phyloP scores from a whole-genome alignment of 2,329 filamentous ascomycete species.

The Fusarium euwallaceae region DNA sequence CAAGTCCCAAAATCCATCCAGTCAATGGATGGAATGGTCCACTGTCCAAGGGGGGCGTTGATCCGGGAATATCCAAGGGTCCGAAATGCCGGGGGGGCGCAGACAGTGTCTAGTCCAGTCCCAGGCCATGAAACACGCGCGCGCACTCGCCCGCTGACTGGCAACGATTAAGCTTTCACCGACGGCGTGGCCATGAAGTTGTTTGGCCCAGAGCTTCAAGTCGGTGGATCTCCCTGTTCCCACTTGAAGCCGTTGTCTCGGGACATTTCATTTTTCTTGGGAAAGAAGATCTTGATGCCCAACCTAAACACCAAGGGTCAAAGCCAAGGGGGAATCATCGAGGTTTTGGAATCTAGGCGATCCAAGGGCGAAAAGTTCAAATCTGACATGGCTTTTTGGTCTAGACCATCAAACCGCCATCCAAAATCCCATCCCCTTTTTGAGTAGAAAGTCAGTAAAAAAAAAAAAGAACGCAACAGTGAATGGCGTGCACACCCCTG shows the following conservation, averaged over 20 bases:
- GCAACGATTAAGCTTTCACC: constrained; percentile 33
- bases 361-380: not conserved
- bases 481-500: constrained; percentile 6
- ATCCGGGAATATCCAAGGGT: constrained; percentile 6
- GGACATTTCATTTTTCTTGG: constrained; percentile 10
- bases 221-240: constrained; percentile 6
- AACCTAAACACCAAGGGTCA: not conserved
- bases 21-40: not conserved
- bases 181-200: constrained; percentile 17
- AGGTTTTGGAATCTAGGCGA: constrained; percentile 5
- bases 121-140: constrained; percentile 9
- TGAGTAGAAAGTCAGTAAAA: no score
- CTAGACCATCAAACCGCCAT: not conserved
- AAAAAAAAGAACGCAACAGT: not conserved
- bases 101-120: not conserved
- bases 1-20: not conserved
- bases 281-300: constrained; percentile 35
- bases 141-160: not conserved
- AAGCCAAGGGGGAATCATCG: not conserved
- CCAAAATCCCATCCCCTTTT: not conserved
- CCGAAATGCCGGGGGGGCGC: not conserved
- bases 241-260: constrained; percentile 22
- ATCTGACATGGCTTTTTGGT: not conserved
- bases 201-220: not conserved
- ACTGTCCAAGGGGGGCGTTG: not conserved